These are phyloP conservation scores for Microdochium nivale DNA, from an alignment of 2,329 filamentous ascomycete genomes.

Conservation along the genomic window DNA sequence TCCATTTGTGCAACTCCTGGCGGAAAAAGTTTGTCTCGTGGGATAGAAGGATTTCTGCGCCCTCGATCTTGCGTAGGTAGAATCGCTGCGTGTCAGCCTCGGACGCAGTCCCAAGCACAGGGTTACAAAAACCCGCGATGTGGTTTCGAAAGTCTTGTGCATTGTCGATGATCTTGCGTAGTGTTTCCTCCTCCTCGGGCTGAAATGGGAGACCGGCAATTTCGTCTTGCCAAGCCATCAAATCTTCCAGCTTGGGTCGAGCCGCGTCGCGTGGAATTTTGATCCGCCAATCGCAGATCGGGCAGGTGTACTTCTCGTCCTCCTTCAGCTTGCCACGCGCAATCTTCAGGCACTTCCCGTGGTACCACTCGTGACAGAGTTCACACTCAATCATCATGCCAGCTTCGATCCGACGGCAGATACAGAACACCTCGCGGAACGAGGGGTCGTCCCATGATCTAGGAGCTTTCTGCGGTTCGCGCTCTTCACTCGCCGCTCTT, in stretches of 20 bases:
- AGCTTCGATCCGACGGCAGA: constrained; percentile 85
- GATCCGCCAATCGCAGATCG: constrained; percentile 94
- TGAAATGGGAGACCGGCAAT: constrained; percentile 79
- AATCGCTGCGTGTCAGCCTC: constrained; percentile 89
- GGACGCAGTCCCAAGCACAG: constrained; percentile 69
- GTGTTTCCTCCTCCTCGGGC: constrained; percentile 83
- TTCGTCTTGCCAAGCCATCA: constrained; percentile 77
- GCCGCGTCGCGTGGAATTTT: constrained; percentile 95
- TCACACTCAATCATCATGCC: constrained; percentile 99
- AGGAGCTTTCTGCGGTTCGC: constrained; percentile 34
- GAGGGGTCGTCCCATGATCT: constrained; percentile 53
- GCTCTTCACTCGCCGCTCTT: constrained; percentile 58
- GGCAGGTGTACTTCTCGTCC: constrained; percentile 96
- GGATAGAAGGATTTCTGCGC: constrained; percentile 83
- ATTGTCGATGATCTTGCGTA: constrained; percentile 79
- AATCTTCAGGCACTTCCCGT: constrained; percentile 96
- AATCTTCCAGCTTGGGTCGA: constrained; percentile 86
- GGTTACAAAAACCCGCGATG: constrained; percentile 72
- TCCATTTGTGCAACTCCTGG: constrained; percentile 91
- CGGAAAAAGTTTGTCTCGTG: constrained; percentile 97
- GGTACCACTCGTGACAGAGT: constrained; percentile 98
- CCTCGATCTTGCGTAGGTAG: constrained; percentile 94
- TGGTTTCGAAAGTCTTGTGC: constrained; percentile 79
- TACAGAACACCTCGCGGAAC: constrained; percentile 83
- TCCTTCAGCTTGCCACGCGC: constrained; percentile 96